A percentile compares a stretch with the other conserved stretches of the same genome.
phyloP scores from a whole-genome alignment of 345 rosid species.

The Eucalyptus regnans region DNA sequence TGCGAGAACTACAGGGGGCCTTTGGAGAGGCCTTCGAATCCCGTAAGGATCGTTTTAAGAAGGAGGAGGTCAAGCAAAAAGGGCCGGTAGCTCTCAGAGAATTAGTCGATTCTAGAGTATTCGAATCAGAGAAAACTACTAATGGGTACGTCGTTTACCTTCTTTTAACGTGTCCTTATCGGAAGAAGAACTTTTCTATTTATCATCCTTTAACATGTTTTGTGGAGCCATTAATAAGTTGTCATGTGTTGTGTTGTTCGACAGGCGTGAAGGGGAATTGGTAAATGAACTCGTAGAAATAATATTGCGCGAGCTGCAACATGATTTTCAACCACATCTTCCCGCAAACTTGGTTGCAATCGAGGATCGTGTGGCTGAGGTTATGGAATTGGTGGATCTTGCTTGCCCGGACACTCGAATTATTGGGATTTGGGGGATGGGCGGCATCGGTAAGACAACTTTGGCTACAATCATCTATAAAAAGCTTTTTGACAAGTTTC shows the following conservation, averaged over 20 bases:
- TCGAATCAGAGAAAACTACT: accelerated
- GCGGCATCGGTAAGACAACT: too few relatives aligned
- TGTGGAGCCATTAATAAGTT: too few relatives aligned
- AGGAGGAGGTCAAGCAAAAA: accelerated
- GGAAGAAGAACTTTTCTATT: accelerated
- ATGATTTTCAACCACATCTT: too few relatives aligned
- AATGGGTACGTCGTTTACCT: accelerated
- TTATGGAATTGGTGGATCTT: accelerated
- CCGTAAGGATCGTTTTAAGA: accelerated
- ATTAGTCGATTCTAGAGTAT: accelerated
- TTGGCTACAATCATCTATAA: too few relatives aligned
- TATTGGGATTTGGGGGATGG: too few relatives aligned
- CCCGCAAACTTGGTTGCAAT: too few relatives aligned
- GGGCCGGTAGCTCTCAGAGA: accelerated
- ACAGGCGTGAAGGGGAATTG: too few relatives aligned
- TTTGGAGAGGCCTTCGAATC: accelerated
- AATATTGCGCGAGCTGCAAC: accelerated
- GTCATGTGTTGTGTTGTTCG: too few relatives aligned
- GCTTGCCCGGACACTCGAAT: accelerated
- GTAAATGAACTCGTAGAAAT: accelerated
- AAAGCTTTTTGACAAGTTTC: too few relatives aligned
- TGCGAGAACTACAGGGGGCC: too few relatives aligned
- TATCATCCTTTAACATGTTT: accelerated
- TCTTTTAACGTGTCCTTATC: accelerated
- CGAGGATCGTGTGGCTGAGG: accelerated